Conservation (phyloP, 2,329 filamentous ascomycete species). For the Colletotrichum phormii region DNA sequence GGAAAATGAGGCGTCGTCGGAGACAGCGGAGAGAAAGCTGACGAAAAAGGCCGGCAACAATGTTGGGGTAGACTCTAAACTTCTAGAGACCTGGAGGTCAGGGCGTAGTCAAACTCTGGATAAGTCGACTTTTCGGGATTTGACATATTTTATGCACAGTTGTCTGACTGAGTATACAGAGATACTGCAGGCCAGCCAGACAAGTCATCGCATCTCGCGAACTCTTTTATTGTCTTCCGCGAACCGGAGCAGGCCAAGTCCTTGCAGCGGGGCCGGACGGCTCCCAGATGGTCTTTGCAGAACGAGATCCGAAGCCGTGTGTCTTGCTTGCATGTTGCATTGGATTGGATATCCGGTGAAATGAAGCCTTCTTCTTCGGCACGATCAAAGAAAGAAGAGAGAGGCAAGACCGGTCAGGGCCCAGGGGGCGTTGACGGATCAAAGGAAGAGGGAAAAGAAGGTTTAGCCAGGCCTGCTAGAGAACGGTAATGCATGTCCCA, state of each 20-base stretch:
- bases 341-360: not conserved
- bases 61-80: not conserved
- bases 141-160: constrained; percentile 22
- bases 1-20: constrained; percentile 10
- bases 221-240: constrained; percentile 32
- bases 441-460: constrained; percentile 4
- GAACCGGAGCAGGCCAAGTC: constrained; percentile 30
- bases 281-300: constrained; percentile 17
- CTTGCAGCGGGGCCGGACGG: constrained; percentile 12
- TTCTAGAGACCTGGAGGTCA: not conserved
- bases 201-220: constrained; percentile 37
- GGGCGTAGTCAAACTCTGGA: constrained; percentile 18
- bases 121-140: constrained; percentile 19
- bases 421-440: not conserved
- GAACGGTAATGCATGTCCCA: constrained; percentile 20
- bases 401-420: not conserved
- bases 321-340: constrained; percentile 16
- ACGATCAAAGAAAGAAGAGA: not conserved
- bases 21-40: not conserved
- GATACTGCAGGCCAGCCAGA: not conserved
- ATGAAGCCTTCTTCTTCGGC: not conserved
- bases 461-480: constrained; percentile 16
- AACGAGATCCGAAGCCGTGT: constrained; percentile 18
- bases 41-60: not conserved
- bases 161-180: not conserved